These are phyloP conservation scores for Aureobasidium sp. DNA, from an alignment of 2,329 filamentous ascomycete genomes.

Conservation along the genomic window DNA sequence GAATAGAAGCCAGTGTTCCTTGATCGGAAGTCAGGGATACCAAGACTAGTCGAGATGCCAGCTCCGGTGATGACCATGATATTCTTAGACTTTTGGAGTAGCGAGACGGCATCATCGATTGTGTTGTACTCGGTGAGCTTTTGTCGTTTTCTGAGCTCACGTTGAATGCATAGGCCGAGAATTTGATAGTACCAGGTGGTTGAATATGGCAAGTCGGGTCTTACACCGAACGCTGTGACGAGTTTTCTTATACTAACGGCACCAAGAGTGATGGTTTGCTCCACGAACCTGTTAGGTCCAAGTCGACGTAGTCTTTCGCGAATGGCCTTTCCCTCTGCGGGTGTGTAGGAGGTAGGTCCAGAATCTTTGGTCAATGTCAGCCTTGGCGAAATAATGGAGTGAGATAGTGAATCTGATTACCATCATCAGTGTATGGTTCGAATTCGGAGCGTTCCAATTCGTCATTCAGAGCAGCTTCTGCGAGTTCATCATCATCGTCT, in stretches of 20 bases:
- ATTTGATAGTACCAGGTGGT: slow-evolving; percentile 61
- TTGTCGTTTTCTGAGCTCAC: slow-evolving; percentile 71
- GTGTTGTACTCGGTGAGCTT: slow-evolving; percentile 76
- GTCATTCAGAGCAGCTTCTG: slow-evolving; percentile 7
- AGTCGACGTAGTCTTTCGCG: slow-evolving; percentile 53
- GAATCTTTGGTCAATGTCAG: neutral
- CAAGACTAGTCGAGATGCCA: slow-evolving; percentile 91
- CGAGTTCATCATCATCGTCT: neutral
- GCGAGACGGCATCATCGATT: slow-evolving; percentile 73
- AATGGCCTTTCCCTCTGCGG: slow-evolving; percentile 13
- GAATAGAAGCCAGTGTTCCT: slow-evolving; percentile 89
- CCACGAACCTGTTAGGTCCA: slow-evolving; percentile 70
- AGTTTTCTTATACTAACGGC: slow-evolving; percentile 72
- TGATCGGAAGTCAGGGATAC: slow-evolving; percentile 94
- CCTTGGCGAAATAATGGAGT: neutral
- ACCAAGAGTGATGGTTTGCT: slow-evolving; percentile 59
- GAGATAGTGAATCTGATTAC: neutral
- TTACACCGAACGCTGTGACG: slow-evolving; percentile 75
- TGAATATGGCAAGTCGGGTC: slow-evolving; percentile 63
- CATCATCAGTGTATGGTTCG: slow-evolving; percentile 12
- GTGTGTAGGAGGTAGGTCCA: slow-evolving; percentile 9
- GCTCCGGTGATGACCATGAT: slow-evolving; percentile 93
- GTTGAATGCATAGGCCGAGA: slow-evolving; percentile 65
- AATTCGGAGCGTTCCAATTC: slow-evolving; percentile 13
- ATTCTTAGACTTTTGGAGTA: slow-evolving; percentile 67